Conservation (phyloP, 345 rosid genomes). For the Carallia brachiata region DNA sequence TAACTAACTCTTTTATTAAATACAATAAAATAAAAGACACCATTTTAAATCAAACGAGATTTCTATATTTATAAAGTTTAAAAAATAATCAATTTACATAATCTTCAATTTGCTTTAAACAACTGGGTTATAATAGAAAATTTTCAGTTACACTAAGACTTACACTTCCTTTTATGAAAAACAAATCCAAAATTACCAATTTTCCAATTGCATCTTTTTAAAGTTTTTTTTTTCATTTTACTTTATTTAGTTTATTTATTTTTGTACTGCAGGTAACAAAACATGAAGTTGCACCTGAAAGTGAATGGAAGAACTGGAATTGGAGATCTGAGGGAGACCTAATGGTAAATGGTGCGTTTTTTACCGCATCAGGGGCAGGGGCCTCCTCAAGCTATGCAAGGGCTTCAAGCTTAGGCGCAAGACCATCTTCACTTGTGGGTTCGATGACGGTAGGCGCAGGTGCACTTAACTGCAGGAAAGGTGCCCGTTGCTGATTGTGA, state of each 20-base stretch:
- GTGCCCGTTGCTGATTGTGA: conserved; percentile 35
- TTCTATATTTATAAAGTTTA: no score
- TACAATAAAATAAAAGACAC: no score
- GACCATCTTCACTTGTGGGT: conserved; percentile 30
- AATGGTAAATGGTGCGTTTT: conserved; percentile 27
- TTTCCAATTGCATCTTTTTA: no score
- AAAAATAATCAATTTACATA: no score
- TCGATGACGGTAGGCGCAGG: conserved; percentile 18
- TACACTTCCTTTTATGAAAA: not conserved
- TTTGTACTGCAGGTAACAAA: conserved; percentile 21
- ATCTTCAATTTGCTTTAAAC: no score
- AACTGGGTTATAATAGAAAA: no score
- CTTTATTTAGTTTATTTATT: not conserved
- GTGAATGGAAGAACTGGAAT: conserved; percentile 34
- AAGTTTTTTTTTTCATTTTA: no score
- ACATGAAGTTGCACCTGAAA: conserved; percentile 31
- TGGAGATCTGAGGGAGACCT: conserved; percentile 36
- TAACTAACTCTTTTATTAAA: conserved; percentile 9
- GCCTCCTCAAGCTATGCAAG: conserved; percentile 32
- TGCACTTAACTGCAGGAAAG: conserved; percentile 24
- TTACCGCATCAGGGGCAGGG: conserved; percentile 26
- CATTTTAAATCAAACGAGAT: no score
- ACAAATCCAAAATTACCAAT: not conserved
- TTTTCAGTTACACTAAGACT: no score
- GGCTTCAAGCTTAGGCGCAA: conserved; percentile 31